phyloP scores from a whole-genome alignment of 75 land plant species.

The Picea glauca region DNA sequence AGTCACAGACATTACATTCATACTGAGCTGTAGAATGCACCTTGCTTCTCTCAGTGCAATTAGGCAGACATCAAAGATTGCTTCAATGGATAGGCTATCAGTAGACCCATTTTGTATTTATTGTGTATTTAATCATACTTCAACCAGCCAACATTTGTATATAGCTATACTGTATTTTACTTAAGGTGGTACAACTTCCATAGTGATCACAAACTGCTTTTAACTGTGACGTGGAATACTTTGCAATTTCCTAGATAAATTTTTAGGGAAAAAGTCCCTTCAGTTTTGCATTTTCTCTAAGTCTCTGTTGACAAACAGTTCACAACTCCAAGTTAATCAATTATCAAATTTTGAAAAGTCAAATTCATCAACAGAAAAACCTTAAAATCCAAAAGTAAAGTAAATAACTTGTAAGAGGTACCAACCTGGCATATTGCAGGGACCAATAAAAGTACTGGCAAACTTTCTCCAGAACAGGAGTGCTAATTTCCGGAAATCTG shows the following conservation, averaged over 20 bases:
- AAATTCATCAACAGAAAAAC: neutral
- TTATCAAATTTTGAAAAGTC: neutral
- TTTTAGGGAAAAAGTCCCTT: neutral
- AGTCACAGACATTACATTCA: no score
- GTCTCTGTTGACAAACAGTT: neutral
- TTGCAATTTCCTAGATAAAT: neutral
- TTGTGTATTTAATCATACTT: neutral
- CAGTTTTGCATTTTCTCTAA: neutral
- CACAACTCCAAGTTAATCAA: neutral
- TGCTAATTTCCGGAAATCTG: constrained; percentile 92
- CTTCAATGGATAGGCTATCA: no score
- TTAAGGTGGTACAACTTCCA: neutral
- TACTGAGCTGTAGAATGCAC: no score
- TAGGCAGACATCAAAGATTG: no score
- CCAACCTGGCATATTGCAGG: constrained; percentile 84
- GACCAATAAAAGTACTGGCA: constrained; percentile 98
- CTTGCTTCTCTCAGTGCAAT: no score
- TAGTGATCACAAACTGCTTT: neutral
- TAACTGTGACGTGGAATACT: neutral
- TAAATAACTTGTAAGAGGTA: neutral
- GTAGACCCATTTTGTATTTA: no score
- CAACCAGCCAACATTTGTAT: neutral
- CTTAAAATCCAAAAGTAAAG: neutral
- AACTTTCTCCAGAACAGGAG: constrained; percentile 89
- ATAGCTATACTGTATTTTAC: no score